Conservation (phyloP, 768 basidiomycete genomes). For the Ramaria sp. region DNA sequence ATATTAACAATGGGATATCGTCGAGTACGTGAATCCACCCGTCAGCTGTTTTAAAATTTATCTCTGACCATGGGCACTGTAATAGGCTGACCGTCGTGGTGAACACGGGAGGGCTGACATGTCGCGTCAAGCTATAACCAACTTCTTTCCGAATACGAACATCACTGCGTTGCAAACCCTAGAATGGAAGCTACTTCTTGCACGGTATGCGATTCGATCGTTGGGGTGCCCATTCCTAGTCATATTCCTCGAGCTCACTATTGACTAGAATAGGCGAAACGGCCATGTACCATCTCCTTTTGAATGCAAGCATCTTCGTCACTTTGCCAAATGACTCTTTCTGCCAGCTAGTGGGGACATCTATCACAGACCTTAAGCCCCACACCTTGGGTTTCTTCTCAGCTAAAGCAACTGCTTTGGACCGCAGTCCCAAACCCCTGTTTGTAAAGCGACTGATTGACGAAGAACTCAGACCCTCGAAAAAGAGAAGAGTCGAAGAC, state of each 20-base stretch:
- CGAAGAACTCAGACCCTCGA: neutral
- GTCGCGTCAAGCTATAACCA: slow-evolving; percentile 36
- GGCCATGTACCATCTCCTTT: slow-evolving; percentile 67
- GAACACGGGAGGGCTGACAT: slow-evolving; percentile 30
- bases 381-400: slow-evolving; percentile 8
- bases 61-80: neutral
- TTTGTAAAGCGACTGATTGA: neutral
- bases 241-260: slow-evolving; percentile 3
- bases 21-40: slow-evolving; percentile 29
- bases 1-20: slow-evolving; percentile 60
- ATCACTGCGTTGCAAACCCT: slow-evolving; percentile 50
- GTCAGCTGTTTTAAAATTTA: neutral
- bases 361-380: slow-evolving; percentile 38
- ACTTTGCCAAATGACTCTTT: slow-evolving; percentile 75
- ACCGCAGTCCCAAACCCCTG: neutral
- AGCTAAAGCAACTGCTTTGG: neutral
- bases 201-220: slow-evolving; percentile 32
- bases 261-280: slow-evolving; percentile 53
- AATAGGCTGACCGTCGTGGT: slow-evolving; percentile 22
- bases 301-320: slow-evolving; percentile 63
- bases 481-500: slow-evolving; percentile 5
- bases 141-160: slow-evolving; percentile 64
- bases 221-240: neutral
- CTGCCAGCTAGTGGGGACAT: slow-evolving; percentile 72
- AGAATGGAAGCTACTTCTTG: slow-evolving; percentile 56